Evolutionary conservation across 2,329 filamentous ascomycete species (phyloP).

Genomic region (Microsporum canis): DNA sequence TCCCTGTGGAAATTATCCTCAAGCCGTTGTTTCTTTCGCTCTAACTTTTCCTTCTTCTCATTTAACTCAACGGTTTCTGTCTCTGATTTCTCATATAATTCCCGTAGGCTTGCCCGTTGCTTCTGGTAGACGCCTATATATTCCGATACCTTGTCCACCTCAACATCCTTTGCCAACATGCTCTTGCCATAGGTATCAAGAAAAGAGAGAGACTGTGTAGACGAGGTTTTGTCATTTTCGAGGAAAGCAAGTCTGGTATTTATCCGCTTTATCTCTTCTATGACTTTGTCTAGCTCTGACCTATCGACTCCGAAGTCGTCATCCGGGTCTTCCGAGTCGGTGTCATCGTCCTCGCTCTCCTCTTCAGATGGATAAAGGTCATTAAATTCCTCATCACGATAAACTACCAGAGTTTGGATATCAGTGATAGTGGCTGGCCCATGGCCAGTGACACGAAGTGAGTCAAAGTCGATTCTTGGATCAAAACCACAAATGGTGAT

Average conservation of each 20-base stretch:
- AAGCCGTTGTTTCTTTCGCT: constrained; percentile 18
- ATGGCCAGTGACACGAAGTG: constrained; percentile 49
- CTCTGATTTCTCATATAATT: constrained; percentile 17
- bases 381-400: constrained; percentile 44
- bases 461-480: constrained; percentile 43
- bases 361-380: constrained; percentile 39
- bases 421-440: constrained; percentile 51
- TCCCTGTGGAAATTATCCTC: constrained; percentile 12
- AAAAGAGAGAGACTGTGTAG: constrained; percentile 19
- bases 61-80: constrained; percentile 18
- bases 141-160: constrained; percentile 23
- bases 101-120: constrained; percentile 21
- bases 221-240: constrained; percentile 18
- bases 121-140: constrained; percentile 27
- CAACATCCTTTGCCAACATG: constrained; percentile 22
- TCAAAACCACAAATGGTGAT: constrained; percentile 46
- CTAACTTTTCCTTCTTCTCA: constrained; percentile 20
- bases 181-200: constrained; percentile 28
- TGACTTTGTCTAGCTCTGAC: constrained; percentile 16
- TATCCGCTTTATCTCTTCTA: constrained; percentile 23
- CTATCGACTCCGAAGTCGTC: constrained; percentile 13
- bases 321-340: constrained; percentile 18
- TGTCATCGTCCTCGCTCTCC: constrained; percentile 21
- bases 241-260: constrained; percentile 24
- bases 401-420: constrained; percentile 49